Base-by-base conservation (phyloP, 495 filamentous ascomycete genomes). In the Penicillium herquei region DNA sequence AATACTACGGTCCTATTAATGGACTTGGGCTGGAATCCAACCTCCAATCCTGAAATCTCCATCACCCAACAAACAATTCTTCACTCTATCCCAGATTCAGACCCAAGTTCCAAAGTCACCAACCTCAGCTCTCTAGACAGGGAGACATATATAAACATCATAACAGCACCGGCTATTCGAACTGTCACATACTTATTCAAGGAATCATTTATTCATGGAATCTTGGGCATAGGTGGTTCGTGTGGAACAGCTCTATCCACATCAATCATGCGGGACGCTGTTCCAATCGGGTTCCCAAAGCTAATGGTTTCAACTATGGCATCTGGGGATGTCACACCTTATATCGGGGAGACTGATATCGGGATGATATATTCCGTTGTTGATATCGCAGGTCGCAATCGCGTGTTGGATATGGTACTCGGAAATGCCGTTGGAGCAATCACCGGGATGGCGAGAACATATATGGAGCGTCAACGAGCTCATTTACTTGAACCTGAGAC, bases 291-390 rank as follows among this genome's bases (percentile, higher is more conserved):
- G 0, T 78, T 88, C 40, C 87, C 87, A 0, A 90, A 90, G 58
- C 32, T 90, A 34, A 83, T 90, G 52, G 84, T 89, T 0, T 84
- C 80, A 16, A 89, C 87, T 0, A 81, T 89, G 55, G 85, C 84
- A 4, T 81, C 77, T 9, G 83, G 85, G 3, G 81, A 88, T 55
- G 78, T 81, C 1, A 72, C 72, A 0, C 74, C 78, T 0, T 78
- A 84, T 12, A 75, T 89, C 3, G 84, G 79, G 40, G 84, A 88
- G 64, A 78, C 78, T 0, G 87, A 90, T 58, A 84, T 90, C 54
- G 80, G 76, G 1, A 78, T 89, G 73, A 86, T 89, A 82, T 85
- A 87, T 57, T 70, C 77, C 14, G 81, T 89, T 9, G 85, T 88
- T 13, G 87, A 90, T 57, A 80, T 90, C 44, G 84, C 86, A 3